These are phyloP conservation scores for Lagenidium giganteum DNA, from an alignment of 352 stramenopile species.

Conservation along the genomic window DNA sequence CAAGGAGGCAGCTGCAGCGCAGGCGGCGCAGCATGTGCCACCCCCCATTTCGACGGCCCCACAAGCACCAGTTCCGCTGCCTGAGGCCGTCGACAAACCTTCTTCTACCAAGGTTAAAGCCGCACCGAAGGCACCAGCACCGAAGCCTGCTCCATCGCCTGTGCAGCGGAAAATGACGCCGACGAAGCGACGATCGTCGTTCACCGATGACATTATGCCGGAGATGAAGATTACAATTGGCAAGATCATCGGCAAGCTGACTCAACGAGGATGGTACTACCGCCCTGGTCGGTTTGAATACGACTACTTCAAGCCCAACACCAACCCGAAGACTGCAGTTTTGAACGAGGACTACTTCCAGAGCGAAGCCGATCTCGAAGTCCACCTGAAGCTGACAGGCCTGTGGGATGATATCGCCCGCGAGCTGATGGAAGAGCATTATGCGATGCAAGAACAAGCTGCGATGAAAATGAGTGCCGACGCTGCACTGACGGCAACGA, in stretches of 20 bases:
- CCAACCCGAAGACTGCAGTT: constrained; percentile 29
- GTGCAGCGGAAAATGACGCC: no score
- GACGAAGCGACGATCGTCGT: no score
- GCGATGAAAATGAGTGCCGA: constrained; percentile 21
- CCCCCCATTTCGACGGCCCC: no score
- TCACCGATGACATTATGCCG: not conserved
- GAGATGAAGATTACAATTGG: constrained; percentile 47
- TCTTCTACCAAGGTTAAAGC: no score
- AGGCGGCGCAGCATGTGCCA: no score
- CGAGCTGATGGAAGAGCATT: constrained; percentile 25
- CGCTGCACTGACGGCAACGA: no score
- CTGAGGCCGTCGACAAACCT: no score
- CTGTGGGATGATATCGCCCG: constrained; percentile 44
- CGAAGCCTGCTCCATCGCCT: no score
- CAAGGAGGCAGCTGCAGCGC: no score
- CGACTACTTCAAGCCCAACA: constrained; percentile 74
- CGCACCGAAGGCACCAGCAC: no score
- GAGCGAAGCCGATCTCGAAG: constrained; percentile 40
- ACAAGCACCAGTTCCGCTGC: no score
- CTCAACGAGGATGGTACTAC: constrained; percentile 50
- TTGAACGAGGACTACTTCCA: constrained; percentile 61
- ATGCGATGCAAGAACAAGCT: constrained; percentile 13
- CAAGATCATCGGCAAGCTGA: constrained; percentile 49
- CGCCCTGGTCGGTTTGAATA: constrained; percentile 34
- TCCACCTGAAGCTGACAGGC: constrained; percentile 44